phyloP scores from a whole-genome alignment of 768 basidiomycete genomes.

The Auricularia cornea region DNA sequence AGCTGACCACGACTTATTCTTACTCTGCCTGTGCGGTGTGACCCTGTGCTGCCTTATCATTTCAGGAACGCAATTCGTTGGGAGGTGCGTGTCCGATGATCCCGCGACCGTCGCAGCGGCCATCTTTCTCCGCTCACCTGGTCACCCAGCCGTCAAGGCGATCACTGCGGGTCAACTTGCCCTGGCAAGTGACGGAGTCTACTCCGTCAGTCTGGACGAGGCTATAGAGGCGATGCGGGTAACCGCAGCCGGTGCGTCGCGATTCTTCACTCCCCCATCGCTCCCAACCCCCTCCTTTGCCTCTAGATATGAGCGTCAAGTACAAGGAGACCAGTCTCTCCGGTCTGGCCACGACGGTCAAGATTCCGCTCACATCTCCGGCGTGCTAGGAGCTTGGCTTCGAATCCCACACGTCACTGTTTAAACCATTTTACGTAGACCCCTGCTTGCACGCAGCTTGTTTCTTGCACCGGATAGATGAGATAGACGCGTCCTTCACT shows the following conservation, averaged over 20 bases:
- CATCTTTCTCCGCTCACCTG: too few species aligned
- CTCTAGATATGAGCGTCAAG: constrained; percentile 90
- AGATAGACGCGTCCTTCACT: neutral
- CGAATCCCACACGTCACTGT: neutral
- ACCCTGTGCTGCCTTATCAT: constrained; percentile 1
- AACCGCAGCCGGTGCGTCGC: constrained; percentile 46
- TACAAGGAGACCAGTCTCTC: constrained; percentile 95
- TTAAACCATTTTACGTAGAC: neutral
- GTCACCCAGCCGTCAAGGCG: constrained; percentile 69
- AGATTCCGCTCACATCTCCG: constrained; percentile 77
- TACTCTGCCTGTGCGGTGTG: too few species aligned
- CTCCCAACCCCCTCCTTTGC: neutral
- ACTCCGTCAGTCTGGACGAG: constrained; percentile 84
- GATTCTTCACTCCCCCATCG: constrained; percentile 7
- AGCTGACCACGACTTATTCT: too few species aligned
- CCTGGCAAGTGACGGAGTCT: constrained; percentile 83
- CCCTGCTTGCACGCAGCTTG: too few species aligned
- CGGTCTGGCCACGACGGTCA: constrained; percentile 58
- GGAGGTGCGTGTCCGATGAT: constrained; percentile 44
- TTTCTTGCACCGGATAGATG: neutral
- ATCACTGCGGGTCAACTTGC: constrained; percentile 91
- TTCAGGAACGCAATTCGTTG: constrained; percentile 69
- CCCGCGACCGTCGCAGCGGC: too few species aligned
- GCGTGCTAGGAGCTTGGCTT: constrained; percentile 44
- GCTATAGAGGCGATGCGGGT: constrained; percentile 93